Evolutionary conservation across 2,329 filamentous ascomycete species (phyloP).

Genomic region (Xylaria digitata): DNA sequence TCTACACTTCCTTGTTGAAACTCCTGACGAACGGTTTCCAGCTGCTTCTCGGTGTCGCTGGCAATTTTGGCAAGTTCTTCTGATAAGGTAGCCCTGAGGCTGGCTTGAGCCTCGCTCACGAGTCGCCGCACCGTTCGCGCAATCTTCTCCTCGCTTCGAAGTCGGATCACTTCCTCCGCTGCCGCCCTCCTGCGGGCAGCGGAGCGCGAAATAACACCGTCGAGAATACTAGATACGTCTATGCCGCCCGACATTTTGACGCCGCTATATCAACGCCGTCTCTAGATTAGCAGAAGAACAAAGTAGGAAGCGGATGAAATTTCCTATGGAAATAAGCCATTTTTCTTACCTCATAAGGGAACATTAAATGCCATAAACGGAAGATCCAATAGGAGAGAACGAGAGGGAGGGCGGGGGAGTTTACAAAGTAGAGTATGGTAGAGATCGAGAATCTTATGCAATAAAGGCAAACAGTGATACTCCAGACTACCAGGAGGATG

Average conservation of each 20-base stretch:
- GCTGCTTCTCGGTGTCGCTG: neutral
- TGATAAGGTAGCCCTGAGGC: neutral
- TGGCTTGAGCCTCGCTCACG: neutral
- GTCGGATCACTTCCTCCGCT: neutral
- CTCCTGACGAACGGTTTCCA: neutral
- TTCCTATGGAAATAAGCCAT: neutral
- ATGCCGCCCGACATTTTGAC: neutral
- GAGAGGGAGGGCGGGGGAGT: too few species aligned
- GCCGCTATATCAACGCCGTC: neutral
- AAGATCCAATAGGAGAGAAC: too few species aligned
- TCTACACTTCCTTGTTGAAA: neutral
- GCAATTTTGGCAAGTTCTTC: conserved; percentile 5
- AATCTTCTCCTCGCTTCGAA: neutral
- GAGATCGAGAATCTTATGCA: too few species aligned
- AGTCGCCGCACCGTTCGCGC: neutral
- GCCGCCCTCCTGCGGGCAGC: neutral
- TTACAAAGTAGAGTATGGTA: too few species aligned
- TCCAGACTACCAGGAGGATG: too few species aligned
- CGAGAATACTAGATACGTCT: neutral
- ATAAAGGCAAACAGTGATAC: too few species aligned
- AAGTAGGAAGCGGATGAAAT: neutral
- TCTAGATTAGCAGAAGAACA: neutral
- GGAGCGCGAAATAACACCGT: neutral
- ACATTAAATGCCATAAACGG: neutral
- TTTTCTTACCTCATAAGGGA: neutral